Conservation (phyloP, 768 basidiomycete species). For the Lactarius sanguifluus region DNA sequence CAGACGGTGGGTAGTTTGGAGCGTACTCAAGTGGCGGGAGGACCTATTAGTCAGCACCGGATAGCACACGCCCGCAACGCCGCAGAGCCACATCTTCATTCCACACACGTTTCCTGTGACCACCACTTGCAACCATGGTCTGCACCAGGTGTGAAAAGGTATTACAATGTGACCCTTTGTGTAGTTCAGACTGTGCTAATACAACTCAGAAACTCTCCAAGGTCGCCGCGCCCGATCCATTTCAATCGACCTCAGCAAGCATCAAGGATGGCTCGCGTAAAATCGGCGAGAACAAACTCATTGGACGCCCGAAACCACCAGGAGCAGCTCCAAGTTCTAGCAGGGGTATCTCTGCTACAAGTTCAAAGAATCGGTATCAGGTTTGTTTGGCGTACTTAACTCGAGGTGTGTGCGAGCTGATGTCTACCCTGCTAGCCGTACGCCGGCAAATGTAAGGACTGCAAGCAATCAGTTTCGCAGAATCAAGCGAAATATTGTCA, state of each 20-base stretch:
- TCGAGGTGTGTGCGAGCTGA: constrained; percentile 27
- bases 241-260: constrained; percentile 65
- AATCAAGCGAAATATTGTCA: constrained; percentile 89
- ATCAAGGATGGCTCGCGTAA: constrained; percentile 81
- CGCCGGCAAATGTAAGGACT: constrained; percentile 84
- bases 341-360: constrained; percentile 39
- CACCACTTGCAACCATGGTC: constrained; percentile 57
- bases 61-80: not conserved
- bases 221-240: constrained; percentile 87
- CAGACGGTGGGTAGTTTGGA: constrained; percentile 72
- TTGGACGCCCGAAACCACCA: constrained; percentile 49
- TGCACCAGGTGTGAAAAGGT: constrained; percentile 86
- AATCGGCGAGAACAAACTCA: constrained; percentile 83
- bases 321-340: constrained; percentile 26
- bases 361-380: constrained; percentile 75
- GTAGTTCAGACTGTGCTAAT: constrained; percentile 32
- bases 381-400: constrained; percentile 40
- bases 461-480: constrained; percentile 80
- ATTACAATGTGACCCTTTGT: not conserved
- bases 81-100: not conserved
- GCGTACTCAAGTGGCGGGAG: constrained; percentile 34
- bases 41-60: constrained; percentile 2
- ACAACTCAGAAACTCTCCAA: constrained; percentile 77
- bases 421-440: constrained; percentile 57
- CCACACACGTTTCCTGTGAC: too few relatives aligned